Percentiles rank a stretch among this genome's conserved stretches.
Evolutionary conservation across 768 basidiomycete species (phyloP).

Genomic region (Hygrocybe coccinea): DNA sequence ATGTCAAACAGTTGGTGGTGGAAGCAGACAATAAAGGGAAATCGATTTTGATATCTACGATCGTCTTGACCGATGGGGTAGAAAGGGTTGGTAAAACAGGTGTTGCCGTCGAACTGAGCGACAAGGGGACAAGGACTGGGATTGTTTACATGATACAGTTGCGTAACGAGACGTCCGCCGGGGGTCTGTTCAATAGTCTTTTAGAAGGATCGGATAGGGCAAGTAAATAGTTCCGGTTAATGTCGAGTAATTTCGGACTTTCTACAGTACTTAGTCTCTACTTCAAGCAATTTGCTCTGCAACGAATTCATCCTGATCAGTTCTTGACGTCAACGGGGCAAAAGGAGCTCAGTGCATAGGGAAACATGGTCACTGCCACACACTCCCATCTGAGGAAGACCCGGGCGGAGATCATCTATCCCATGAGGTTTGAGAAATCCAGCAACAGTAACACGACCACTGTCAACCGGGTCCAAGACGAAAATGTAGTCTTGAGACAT

Average conservation of each 20-base stretch:
- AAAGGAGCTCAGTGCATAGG: constrained; percentile 59
- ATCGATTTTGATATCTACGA: constrained; percentile 85
- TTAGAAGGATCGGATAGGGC: constrained; percentile 82
- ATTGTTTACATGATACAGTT: constrained; percentile 97
- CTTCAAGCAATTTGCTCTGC: background rate
- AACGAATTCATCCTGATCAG: background rate
- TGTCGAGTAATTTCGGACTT: background rate
- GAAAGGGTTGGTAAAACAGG: constrained; percentile 99
- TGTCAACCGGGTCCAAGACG: constrained; percentile 46
- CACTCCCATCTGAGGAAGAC: constrained; percentile 73
- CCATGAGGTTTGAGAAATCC: constrained; percentile 61
- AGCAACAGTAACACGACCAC: constrained; percentile 32
- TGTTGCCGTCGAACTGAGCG: constrained; percentile 91
- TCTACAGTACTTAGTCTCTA: background rate
- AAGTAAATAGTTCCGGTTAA: constrained; percentile 2
- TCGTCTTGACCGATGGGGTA: constrained; percentile 92
- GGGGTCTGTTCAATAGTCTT: constrained; percentile 79
- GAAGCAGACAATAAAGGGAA: constrained; percentile 76
- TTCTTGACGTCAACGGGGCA: constrained; percentile 15
- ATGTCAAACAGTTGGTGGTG: constrained; percentile 94
- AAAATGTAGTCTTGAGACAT: constrained; percentile 81
- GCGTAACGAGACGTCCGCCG: constrained; percentile 81
- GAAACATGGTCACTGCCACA: constrained; percentile 87
- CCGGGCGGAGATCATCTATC: constrained; percentile 55
- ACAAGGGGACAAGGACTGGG: constrained; percentile 86